Evolutionary conservation across 225 moss, liverwort and hornwort species (phyloP), one percentile per base, ranked within the genome.

Genomic region (Anthoceros angustus): DNA sequence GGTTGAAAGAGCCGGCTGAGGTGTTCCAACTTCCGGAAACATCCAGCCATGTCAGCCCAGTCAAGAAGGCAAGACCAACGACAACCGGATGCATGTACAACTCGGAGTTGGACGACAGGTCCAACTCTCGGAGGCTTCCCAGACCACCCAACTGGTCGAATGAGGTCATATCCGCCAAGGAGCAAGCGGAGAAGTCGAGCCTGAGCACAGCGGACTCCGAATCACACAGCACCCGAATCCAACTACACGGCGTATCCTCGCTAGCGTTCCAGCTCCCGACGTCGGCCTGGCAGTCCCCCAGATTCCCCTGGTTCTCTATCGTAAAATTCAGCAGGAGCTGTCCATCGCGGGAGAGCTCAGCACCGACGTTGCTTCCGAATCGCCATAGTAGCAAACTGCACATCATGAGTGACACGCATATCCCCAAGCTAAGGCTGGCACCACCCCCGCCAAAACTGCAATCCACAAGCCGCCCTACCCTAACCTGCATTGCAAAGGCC

Each of bases 401-500:
- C 55, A 55, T 20, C 16, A 55, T 15, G 16, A 55, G n/a, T 46
- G 45, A 2, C 3, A 46, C 45, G 45, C 45, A 6, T 46, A 46
- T 46, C 45, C 45, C 1, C 45, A 46, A 46, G 16, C 45, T 5
- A 15, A 55, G n/a, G 7, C 55, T 20, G 5, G 55, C 55, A 20
- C 55, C 55, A 9, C 55, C 55, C 12, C 55, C 55, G 6, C 55
- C 55, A 55, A 9, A 55, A 9, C 55, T 15, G 55, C 55, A 55
- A 55, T 55, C n/a, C 55, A 55, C 55, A 55, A 55, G 55, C n/a
- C 55, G 55, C 55, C 55, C 55, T 55, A 55, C 55, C 55, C 55
- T 20, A 5, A 55, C 55, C 55, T 20, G 10, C 55, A 20, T 15
- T 20, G 55, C 55, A 55, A 55, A 55, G 16, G n/a, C 55, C 55